Base-by-base conservation (phyloP, 2,329 filamentous ascomycete genomes). In the Lachnellula subtilissima region DNA sequence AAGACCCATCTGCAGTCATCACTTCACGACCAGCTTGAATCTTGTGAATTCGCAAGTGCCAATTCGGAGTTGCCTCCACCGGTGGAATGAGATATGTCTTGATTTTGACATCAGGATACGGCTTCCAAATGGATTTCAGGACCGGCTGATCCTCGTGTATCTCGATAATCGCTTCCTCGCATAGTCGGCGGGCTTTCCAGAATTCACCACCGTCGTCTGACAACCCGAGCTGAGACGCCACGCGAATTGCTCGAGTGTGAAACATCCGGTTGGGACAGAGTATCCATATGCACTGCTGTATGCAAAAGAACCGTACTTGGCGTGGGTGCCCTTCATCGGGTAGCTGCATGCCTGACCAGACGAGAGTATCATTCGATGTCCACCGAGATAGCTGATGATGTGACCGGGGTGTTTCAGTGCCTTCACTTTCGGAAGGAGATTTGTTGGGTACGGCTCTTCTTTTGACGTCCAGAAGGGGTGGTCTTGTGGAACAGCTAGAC, bases 341-440 rank as follows among this genome's bases (percentile, higher is more conserved):
- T 92, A 92, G 70, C 88, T 86, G 71, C 88, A 92, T n/a, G 85
- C 86, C 69, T 93, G 88, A 1, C 89, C 88, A 0, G 85, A 88
- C 4, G 83, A 87, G 7, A 92, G 78, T 23, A 92, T 77, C 77
- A 91, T 88, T 47, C 84, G 86, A 69, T 92, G 88, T 0, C 85
- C 86, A n/a, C 86, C 87, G 17, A 84, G 79, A 60, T 84, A 82
- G 63, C 85, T 81, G 69, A 84, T 82, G 59, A 92, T 91, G 66
- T 92, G 88, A 0, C 86, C 82, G 0, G 88, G 88, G 48, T 91
- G 85, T 37, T 78, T 74, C 5, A 92, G 73, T 0, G 80, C 72
- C 61, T 84, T 85, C 53, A 84, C 69, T n/a, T 76, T 74, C 1
- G 83, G 80, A n/a, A 89, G 73, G 8, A 76, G 74, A 1, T 74